Evolutionary conservation across 2,329 filamentous ascomycete species (phyloP), one percentile per base, ranked within the genome.

Genomic region (Fusarium sp.): DNA sequence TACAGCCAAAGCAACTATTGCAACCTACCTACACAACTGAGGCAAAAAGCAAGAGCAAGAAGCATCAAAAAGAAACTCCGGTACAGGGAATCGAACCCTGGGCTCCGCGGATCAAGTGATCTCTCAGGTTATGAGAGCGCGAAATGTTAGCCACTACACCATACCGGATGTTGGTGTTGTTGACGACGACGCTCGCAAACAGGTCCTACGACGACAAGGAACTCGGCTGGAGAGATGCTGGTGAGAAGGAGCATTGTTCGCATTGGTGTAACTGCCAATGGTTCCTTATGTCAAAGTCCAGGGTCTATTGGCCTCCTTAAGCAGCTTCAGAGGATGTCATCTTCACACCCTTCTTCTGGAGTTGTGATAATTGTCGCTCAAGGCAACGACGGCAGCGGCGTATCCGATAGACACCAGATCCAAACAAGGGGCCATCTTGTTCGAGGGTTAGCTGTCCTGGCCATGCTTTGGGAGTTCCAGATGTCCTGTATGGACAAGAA

Each of bases 141-240:
- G 78, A 79, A 51, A 51, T 51, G 46, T 51, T 51, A 51, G 74
- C 75, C 75, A 77, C 73, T 77, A 77, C 75, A 77, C 75, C 75
- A 77, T 77, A 76, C 74, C 75, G 75, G 75, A 77, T 71, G 5
- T 56, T 29, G 16, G 8, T 55, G 29, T n/a, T 51, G 51, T 22
- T 55, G 51, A 55, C 27, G 44, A 33, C 12, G n/a, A 14, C 6
- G 27, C 11, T 33, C 20, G 29, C 57, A 55, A 58, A 55, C 58
- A 16, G 55, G 27, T 35, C 17, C 31, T 31, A 58, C 22, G 20
- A 58, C 55, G 29, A 49, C 44, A 24, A 14, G 14, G 8, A 11
- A 11, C 44, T 29, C 24, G 16, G 22, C 44, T n/a, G 24, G 22
- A 16, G 8, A 16, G 16, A 2, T 10, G 8, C 2, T 24, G 6